Evolutionary conservation across 208 protist species (phyloP).

Genomic region (Trypanosomatidae sp.): DNA sequence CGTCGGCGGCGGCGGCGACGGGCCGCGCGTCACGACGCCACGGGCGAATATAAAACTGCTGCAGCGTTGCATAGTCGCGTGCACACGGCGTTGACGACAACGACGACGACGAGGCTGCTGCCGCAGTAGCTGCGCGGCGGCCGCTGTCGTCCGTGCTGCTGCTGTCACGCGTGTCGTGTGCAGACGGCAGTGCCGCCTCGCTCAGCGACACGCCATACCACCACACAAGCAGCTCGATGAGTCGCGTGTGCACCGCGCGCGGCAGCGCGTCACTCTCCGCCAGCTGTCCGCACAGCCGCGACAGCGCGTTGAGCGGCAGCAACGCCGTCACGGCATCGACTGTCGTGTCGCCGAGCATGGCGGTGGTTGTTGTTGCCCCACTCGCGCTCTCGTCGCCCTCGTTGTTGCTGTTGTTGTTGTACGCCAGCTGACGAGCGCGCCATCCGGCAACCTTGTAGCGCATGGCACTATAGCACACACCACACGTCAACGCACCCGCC

Average conservation of each 20-base stretch:
- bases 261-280: conserved; percentile 24
- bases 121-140: no score
- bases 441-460: conserved; percentile 43
- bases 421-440: no score
- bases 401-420: no score
- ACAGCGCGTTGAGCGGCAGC: conserved; percentile 56
- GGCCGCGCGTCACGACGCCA: conserved; percentile 34
- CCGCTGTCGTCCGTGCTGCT: no score
- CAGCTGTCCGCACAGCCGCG: conserved; percentile 24
- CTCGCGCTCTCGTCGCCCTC: no score
- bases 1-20: conserved; percentile 4
- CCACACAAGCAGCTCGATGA: conserved; percentile 25
- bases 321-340: no score
- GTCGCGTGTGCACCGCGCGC: conserved; percentile 17
- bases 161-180: no score
- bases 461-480: conserved; percentile 14
- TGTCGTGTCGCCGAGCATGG: no score
- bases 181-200: no score
- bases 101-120: no score
- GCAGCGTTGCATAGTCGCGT: conserved; percentile 29
- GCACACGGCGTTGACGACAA: conserved; percentile 3
- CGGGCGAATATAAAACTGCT: conserved; percentile 69
- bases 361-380: no score
- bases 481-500: conserved; percentile 10
- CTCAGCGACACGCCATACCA: conserved; percentile 42